Percentiles rank a stretch among this genome's conserved stretches.
These are phyloP conservation scores for Discostella stelligera DNA, from an alignment of 352 stramenopile genomes.

Conservation along the genomic window DNA sequence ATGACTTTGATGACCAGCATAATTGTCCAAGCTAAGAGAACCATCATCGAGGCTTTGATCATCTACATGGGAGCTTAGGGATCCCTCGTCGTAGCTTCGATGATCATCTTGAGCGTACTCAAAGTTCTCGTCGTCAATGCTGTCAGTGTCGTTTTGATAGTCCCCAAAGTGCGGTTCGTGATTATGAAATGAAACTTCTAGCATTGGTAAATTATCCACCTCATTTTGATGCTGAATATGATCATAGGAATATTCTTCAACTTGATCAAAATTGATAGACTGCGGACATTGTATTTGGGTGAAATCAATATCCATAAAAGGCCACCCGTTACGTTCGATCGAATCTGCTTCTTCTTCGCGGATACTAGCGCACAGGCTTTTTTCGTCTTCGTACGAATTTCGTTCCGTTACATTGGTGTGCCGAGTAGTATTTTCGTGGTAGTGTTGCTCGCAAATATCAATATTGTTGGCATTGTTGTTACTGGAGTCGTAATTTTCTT, in stretches of 20 bases:
- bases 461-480: not conserved
- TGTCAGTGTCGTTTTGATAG: constrained; percentile 6
- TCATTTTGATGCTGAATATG: constrained; percentile 24
- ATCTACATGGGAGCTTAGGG: not conserved
- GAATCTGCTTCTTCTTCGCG: constrained; percentile 36
- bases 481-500: not conserved
- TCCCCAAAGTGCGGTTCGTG: not conserved
- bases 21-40: constrained; percentile 7
- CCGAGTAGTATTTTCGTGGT: not conserved
- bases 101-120: constrained; percentile 3
- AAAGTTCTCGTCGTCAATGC: not conserved
- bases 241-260: constrained; percentile 19
- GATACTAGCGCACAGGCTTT: constrained; percentile 11
- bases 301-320: constrained; percentile 5
- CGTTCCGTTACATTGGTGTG: not conserved
- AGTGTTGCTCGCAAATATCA: not conserved
- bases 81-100: not conserved
- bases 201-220: not conserved
- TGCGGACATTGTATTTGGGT: constrained; percentile 11
- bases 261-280: constrained; percentile 20
- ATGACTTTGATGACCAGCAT: not conserved
- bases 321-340: not conserved
- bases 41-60: constrained; percentile 1
- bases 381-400: not conserved
- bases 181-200: constrained; percentile 12